Conservation (phyloP, 768 basidiomycete genomes). For the Tylopilus sp. region DNA sequence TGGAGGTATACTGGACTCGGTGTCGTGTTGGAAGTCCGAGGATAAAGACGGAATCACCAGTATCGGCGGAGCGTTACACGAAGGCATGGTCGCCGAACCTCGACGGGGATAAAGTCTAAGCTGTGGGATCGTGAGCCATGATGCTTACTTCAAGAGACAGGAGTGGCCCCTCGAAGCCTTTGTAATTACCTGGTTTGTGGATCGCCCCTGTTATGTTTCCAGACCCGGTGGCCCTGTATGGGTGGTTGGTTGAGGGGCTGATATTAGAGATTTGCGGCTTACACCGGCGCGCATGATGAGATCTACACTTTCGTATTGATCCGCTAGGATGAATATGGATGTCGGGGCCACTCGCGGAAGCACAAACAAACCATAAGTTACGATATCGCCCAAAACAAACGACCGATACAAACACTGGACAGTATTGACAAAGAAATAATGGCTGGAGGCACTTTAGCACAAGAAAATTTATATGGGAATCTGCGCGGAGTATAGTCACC, state of each 20-base stretch:
- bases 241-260: slow-evolving; percentile 10
- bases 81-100: slow-evolving; percentile 25
- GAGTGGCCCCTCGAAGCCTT: slow-evolving; percentile 11
- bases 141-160: slow-evolving; percentile 16
- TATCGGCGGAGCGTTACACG: slow-evolving; percentile 48
- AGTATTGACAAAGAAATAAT: slow-evolving; percentile 16
- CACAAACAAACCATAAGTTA: slow-evolving; percentile 17
- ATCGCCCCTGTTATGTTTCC: slow-evolving; percentile 13
- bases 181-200: slow-evolving; percentile 17
- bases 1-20: slow-evolving; percentile 37
- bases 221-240: slow-evolving; percentile 26
- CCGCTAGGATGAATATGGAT: slow-evolving; percentile 17
- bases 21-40: background rate
- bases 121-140: slow-evolving; percentile 16
- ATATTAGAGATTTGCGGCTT: slow-evolving; percentile 21
- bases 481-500: slow-evolving; percentile 18
- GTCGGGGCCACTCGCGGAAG: slow-evolving; percentile 10
- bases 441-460: slow-evolving; percentile 25
- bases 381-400: slow-evolving; percentile 15
- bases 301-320: slow-evolving; percentile 31
- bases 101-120: slow-evolving; percentile 23
- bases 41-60: slow-evolving; percentile 21
- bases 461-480: slow-evolving; percentile 34
- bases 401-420: slow-evolving; percentile 17
- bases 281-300: slow-evolving; percentile 12